Conservation (phyloP, 192 early-diverging fungal species). For the Coemansia asiatica region DNA sequence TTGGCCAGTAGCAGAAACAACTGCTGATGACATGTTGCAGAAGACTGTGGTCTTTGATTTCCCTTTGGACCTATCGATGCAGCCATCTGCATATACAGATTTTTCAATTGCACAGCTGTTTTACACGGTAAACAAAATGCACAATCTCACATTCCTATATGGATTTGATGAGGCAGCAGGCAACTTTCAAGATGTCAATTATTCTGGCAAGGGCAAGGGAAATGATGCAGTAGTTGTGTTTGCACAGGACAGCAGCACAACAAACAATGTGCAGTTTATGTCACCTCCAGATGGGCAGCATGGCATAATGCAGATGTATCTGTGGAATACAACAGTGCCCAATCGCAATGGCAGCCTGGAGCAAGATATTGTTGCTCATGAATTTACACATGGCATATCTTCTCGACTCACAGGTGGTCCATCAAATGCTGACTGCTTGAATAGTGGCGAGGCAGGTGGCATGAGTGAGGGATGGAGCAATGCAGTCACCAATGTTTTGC, state of each 20-base stretch:
- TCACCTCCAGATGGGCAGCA: constrained; percentile 89
- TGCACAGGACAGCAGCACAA: constrained; percentile 20
- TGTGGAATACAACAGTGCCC: constrained; percentile 75
- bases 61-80: constrained; percentile 60
- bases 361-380: constrained; percentile 87
- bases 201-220: constrained; percentile 63
- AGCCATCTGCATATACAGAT: constrained; percentile 73
- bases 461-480: constrained; percentile 98
- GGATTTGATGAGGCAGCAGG: constrained; percentile 89
- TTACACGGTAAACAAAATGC: constrained; percentile 87
- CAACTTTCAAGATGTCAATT: constrained; percentile 92
- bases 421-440: constrained; percentile 82
- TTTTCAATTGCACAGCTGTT: constrained; percentile 84
- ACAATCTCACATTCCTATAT: constrained; percentile 85
- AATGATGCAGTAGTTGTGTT: constrained; percentile 14
- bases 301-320: constrained; percentile 90
- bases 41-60: constrained; percentile 71
- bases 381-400: constrained; percentile 89
- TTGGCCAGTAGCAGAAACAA: constrained; percentile 62
- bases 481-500: constrained; percentile 78
- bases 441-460: constrained; percentile 84
- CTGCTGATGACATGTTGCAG: constrained; percentile 1
- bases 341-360: constrained; percentile 83
- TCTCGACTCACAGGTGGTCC: constrained; percentile 90
- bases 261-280: constrained; percentile 87